These are phyloP conservation scores for Carex pumila DNA, from an alignment of 176 grass and related monocot species.

Conservation along the genomic window DNA sequence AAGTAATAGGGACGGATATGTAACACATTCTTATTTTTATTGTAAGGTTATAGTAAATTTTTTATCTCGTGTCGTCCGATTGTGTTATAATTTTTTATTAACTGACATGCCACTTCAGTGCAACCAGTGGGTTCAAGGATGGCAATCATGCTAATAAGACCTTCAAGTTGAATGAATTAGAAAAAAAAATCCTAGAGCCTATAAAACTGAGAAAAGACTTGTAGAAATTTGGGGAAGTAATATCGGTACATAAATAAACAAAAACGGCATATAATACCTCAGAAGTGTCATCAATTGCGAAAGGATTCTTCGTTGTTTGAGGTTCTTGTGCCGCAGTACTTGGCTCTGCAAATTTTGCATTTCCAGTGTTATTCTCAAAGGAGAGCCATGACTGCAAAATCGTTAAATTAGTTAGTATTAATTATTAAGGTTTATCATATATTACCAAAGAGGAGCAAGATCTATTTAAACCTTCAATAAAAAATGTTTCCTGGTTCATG, in stretches of 20 bases:
- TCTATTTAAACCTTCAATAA: not conserved
- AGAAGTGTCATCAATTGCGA: constrained; percentile 25
- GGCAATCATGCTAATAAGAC: not conserved
- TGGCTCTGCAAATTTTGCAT: constrained; percentile 17
- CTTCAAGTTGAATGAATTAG: not conserved
- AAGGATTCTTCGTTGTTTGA: constrained; percentile 27
- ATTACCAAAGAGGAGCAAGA: not conserved
- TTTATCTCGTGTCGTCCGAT: not conserved
- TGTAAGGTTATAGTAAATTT: not conserved
- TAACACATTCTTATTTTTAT: not conserved
- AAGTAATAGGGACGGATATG: not conserved
- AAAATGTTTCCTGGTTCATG: not conserved
- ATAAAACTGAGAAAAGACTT: not conserved
- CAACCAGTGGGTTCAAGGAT: not conserved
- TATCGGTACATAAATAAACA: not conserved
- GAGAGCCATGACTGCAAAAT: constrained; percentile 57
- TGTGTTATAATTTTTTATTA: not conserved
- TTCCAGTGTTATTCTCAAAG: constrained; percentile 44
- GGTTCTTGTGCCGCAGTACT: constrained; percentile 14
- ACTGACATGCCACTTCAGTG: not conserved
- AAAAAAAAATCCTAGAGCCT: not conserved
- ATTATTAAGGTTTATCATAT: not conserved
- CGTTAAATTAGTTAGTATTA: not conserved
- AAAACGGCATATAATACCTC: constrained; percentile 18
- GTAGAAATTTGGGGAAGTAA: not conserved